Evolutionary conservation across 768 basidiomycete genomes (phyloP).

Genomic region (Chalciporus piperatus): DNA sequence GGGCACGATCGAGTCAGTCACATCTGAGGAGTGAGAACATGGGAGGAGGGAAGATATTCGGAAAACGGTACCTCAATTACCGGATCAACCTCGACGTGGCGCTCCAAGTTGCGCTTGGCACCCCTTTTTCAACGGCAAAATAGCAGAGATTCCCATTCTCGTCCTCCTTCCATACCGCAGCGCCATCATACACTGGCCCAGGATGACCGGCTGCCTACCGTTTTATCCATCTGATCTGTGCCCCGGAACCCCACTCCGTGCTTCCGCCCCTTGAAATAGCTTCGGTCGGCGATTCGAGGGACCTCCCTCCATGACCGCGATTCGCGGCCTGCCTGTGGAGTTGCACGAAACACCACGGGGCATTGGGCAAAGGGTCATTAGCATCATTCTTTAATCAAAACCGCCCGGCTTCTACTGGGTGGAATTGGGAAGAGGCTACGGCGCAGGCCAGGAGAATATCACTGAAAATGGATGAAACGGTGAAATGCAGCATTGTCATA

Average conservation of each 20-base stretch:
- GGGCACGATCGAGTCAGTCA: background rate
- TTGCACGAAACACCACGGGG: background rate
- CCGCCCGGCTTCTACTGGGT: background rate
- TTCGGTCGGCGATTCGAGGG: background rate
- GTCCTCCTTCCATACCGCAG: background rate
- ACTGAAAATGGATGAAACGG: background rate
- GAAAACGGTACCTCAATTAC: background rate
- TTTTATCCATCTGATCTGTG: background rate
- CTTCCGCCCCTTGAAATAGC: background rate
- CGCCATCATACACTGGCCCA: background rate
- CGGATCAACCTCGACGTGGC: background rate
- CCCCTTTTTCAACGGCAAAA: conserved; percentile 1
- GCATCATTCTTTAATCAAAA: background rate
- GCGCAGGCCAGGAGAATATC: background rate
- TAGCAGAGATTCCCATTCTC: conserved; percentile 7
- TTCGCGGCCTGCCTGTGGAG: conserved; percentile 3
- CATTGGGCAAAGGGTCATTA: background rate
- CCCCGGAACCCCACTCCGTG: background rate
- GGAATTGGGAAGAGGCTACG: background rate
- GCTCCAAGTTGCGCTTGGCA: background rate
- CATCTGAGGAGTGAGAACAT: background rate
- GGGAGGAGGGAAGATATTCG: background rate
- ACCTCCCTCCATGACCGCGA: background rate
- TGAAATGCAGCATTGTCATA: too few relatives aligned
- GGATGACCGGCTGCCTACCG: background rate